phyloP scores from a whole-genome alignment of 495 filamentous ascomycete species.

The Lasiosphaeris hirsuta region DNA sequence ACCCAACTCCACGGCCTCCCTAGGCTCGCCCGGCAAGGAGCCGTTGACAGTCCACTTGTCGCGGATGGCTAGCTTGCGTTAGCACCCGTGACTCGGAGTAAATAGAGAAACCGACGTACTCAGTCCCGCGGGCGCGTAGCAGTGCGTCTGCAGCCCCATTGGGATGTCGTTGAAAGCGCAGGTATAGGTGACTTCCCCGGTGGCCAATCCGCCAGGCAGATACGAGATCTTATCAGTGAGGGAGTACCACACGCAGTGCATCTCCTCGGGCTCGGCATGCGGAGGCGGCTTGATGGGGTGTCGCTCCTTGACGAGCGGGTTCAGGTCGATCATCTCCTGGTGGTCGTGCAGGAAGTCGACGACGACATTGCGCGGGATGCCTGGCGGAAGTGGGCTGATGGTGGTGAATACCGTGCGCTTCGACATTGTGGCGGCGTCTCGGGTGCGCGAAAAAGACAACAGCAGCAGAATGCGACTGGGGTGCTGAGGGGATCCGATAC shows the following conservation, averaged over 20 bases:
- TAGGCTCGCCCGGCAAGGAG: slow-evolving; percentile 59
- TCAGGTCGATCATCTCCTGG: slow-evolving; percentile 74
- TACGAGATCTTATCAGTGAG: slow-evolving; percentile 70
- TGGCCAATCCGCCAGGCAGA: slow-evolving; percentile 61
- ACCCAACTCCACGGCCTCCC: slow-evolving; percentile 57
- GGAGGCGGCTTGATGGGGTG: slow-evolving; percentile 59
- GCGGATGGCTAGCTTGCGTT: slow-evolving; percentile 51
- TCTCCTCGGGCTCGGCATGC: slow-evolving; percentile 63
- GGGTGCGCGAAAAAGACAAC: neutral
- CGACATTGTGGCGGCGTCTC: slow-evolving; percentile 38
- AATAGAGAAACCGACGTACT: slow-evolving; percentile 13
- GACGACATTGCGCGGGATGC: slow-evolving; percentile 62
- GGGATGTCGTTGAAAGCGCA: slow-evolving; percentile 69
- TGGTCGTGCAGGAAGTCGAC: slow-evolving; percentile 69
- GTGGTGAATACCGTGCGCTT: slow-evolving; percentile 61
- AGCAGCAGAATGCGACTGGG: too few species aligned
- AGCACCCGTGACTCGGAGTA: neutral
- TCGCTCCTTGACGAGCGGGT: slow-evolving; percentile 71
- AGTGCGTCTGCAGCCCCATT: slow-evolving; percentile 69
- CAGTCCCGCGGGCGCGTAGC: slow-evolving; percentile 52
- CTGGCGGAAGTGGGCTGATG: slow-evolving; percentile 67
- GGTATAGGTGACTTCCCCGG: slow-evolving; percentile 67
- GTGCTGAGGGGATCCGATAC: too few species aligned
- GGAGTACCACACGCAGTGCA: slow-evolving; percentile 66
- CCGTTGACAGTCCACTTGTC: slow-evolving; percentile 66